Base-by-base conservation (phyloP, 1,284 basidiomycete genomes). In the Afroboletus lepidellus region DNA sequence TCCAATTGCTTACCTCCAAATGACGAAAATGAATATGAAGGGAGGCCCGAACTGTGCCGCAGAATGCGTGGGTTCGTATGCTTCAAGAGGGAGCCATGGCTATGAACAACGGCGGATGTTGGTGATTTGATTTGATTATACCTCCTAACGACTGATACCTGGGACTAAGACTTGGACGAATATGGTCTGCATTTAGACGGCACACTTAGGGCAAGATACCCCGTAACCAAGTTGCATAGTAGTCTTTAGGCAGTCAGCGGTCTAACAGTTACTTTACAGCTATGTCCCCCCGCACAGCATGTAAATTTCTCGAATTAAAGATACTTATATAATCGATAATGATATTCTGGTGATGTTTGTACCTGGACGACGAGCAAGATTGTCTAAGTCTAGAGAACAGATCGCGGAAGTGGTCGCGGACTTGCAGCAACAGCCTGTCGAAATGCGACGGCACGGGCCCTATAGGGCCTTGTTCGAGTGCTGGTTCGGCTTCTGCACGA, bases 41-140 rank as follows among this genome's bases (percentile, higher is more conserved):
- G 60, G 60, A 54, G 36, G n/a, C 13, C n/a, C 2, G 68, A 68
- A 30, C 49, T 61, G 39, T 72, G 67, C 36, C 58, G 71, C 48
- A 64, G 59, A 54, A 54, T 76, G 52, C 65, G 74, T 33, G 74
- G 72, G 21, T 75, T 77, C 43, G 72, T 77, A 33, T 76, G 73
- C 27, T 64, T 67, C 51, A 77, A 75, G n/a, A n/a, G 27, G 48
- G 48, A 4, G 53, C 51, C 25, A 37, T 49, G 29, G 15, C 39
- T 21, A 5, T 25, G 45, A 51, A 20, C 50, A 53, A 46, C 29
- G 37, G 44, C 48, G 43, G 46, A 46, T 37, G 36, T 38, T 27
- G 50, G 41, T 50, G 39, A 56, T 42, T 37, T 50, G 39, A 56
- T 42, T 37, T 18, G 36, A 55, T 41, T 46, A 66, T 61, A 50